These are phyloP conservation scores for Saccharomyces hybrid DNA, from an alignment of 1,139 yeast genomes.

Conservation along the genomic window DNA sequence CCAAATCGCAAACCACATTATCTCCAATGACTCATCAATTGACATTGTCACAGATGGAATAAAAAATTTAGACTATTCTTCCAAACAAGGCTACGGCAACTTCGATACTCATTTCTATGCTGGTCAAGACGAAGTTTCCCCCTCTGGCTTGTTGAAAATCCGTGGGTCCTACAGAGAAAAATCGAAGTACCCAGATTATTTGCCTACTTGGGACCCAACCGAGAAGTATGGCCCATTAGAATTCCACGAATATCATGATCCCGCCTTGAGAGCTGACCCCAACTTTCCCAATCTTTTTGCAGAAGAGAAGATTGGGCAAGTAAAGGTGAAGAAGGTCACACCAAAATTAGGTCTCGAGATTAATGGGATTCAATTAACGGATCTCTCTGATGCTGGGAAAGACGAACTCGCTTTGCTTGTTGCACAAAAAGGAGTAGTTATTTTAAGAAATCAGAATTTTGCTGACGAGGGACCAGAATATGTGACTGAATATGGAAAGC, in stretches of 20 bases:
- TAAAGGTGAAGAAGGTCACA: conserved; percentile 11
- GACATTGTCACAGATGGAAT: background rate
- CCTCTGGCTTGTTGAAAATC: conserved; percentile 14
- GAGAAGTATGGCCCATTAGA: conserved; percentile 38
- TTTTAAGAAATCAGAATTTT: conserved; percentile 47
- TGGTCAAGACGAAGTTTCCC: conserved; percentile 17
- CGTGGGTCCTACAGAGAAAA: conserved; percentile 23
- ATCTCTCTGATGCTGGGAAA: conserved; percentile 43
- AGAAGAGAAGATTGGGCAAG: conserved; percentile 2
- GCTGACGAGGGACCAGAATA: conserved; percentile 49
- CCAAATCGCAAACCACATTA: background rate
- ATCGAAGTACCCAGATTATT: conserved; percentile 34
- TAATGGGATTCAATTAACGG: conserved; percentile 45
- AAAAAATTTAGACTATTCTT: background rate
- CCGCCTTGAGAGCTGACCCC: conserved; percentile 26
- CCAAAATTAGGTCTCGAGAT: conserved; percentile 43
- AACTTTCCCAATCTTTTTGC: conserved; percentile 17
- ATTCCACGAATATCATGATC: conserved; percentile 18
- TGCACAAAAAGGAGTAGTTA: conserved; percentile 47
- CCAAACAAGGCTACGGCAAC: conserved; percentile 7
- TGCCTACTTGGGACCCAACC: conserved; percentile 42
- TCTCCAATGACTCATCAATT: background rate
- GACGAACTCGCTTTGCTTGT: conserved; percentile 47
- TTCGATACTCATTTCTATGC: conserved; percentile 18
- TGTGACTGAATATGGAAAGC: conserved; percentile 46